These are phyloP conservation scores for Rosa multiflora DNA, from an alignment of 306 rosid species.

Conservation along the genomic window DNA sequence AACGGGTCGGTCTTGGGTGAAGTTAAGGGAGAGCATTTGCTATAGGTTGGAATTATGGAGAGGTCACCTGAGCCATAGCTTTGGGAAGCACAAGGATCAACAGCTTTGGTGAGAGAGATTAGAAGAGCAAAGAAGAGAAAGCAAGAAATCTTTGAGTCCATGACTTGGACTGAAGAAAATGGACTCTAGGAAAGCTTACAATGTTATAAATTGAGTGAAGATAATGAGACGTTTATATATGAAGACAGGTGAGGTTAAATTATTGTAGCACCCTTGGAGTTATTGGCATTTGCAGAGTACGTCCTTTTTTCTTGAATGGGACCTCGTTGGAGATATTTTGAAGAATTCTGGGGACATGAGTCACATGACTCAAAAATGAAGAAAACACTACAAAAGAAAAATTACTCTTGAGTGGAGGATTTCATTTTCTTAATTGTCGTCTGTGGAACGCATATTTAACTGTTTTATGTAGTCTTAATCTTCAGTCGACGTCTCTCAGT, in stretches of 20 bases:
- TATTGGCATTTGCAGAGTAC: slow-evolving; percentile 6
- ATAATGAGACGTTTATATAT: slow-evolving; percentile 12
- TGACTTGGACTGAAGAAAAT: slow-evolving; percentile 19
- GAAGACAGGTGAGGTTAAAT: slow-evolving; percentile 6
- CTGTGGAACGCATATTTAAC: background rate
- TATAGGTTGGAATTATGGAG: slow-evolving; percentile 67
- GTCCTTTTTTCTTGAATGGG: background rate
- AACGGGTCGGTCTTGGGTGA: slow-evolving; percentile 56
- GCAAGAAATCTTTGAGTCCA: slow-evolving; percentile 39
- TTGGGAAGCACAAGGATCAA: slow-evolving; percentile 56
- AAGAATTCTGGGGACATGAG: background rate
- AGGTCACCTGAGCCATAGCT: slow-evolving; percentile 42
- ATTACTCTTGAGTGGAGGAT: no score
- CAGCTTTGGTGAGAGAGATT: slow-evolving; percentile 25
- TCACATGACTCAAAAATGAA: background rate
- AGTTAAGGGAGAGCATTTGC: slow-evolving; percentile 86
- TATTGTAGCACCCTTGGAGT: slow-evolving; percentile 27
- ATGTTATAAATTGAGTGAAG: slow-evolving; percentile 25
- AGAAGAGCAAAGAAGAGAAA: slow-evolving; percentile 33
- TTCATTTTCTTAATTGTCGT: no score
- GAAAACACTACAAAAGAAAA: background rate
- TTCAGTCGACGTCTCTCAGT: background rate
- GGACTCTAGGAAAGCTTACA: slow-evolving; percentile 10
- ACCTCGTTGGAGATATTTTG: background rate
- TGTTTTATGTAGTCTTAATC: no score